Base-by-base conservation (phyloP, 805 yeast species). In the Metschnikowia orientalis region DNA sequence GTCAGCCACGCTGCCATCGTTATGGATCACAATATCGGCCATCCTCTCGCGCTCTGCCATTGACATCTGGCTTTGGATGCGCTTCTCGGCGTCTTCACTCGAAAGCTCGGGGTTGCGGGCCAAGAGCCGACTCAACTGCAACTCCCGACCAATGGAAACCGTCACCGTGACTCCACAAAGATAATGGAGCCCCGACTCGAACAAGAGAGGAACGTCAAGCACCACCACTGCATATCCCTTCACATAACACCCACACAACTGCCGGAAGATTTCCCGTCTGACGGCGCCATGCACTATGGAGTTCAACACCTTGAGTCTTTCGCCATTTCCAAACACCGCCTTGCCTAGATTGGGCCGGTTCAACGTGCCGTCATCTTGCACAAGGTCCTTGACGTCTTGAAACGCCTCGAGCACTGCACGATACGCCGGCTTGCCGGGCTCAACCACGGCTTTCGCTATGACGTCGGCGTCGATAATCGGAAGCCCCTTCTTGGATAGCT, bases 261-360 rank as follows among this genome's bases (percentile, higher is more conserved):
- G 74, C 57, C 69, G 61, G 6, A 74, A 54, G 50, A 90, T 86
- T 28, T 75, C 82, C 42, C 71, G 62, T 27, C 81, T 70, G 2
- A 92, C 89, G 5, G 86, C 90, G 0, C 97, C 95, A 53, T 92
- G 99, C 0, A 89, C 85, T 8, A 92, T 78, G 3, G 69, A 51
- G 52, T 92, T 92, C 41, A 92, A 64, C 12, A 59, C 63, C 34
- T 61, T 54, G 26, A 92, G 61, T 32, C 78, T 80, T 8, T 62
- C 66, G 23, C 65, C 74, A 49, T 85, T 68, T 1, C 77, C 80
- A 59, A 92, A 92, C 2, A 90, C 92, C 36, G 79, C 74, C 28
- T 66, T 61, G 0, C 98, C 97, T 30, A 92, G 63, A 1, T 75
- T 86, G 0, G 78, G 69, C 26, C 98, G 64, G 51, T 90, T 84